A percentile compares a stretch with the other conserved stretches of the same genome.
Conservation (phyloP, 495 filamentous ascomycete genomes). For the Pyronema omphalodes region DNA sequence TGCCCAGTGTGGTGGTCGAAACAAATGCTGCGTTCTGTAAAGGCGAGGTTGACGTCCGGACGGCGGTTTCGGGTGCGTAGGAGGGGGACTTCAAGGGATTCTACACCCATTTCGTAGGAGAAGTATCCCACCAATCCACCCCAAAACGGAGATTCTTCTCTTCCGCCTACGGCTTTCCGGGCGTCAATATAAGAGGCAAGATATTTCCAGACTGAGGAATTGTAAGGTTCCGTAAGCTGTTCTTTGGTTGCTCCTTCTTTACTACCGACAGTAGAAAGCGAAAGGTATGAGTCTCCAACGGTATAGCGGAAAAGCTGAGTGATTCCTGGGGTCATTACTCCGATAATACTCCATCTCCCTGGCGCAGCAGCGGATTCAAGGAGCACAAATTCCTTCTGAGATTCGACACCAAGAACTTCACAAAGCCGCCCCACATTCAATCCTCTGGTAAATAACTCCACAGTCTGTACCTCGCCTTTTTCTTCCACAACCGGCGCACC, state of each 20-base stretch:
- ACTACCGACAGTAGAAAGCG: constrained; percentile 8
- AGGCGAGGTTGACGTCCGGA: constrained; percentile 59
- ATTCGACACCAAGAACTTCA: constrained; percentile 28
- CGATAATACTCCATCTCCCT: constrained; percentile 52
- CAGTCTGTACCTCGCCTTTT: constrained; percentile 3
- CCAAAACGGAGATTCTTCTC: constrained; percentile 45
- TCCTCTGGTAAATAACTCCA: neutral
- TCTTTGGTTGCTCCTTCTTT: constrained; percentile 16
- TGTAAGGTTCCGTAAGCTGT: constrained; percentile 24
- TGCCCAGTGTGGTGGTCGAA: constrained; percentile 48
- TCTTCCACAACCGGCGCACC: constrained; percentile 17
- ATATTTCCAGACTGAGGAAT: constrained; percentile 34
- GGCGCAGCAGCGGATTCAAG: constrained; percentile 33
- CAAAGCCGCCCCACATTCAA: constrained; percentile 8
- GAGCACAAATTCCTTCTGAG: constrained; percentile 29
- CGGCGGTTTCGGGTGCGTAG: constrained; percentile 9
- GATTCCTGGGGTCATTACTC: constrained; percentile 34
- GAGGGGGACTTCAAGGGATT: constrained; percentile 34
- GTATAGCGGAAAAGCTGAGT: constrained; percentile 35
- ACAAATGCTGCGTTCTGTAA: constrained; percentile 63
- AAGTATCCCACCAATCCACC: constrained; percentile 83
- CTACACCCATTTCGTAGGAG: constrained; percentile 70
- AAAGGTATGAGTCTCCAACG: constrained; percentile 26
- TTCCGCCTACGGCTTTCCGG: constrained; percentile 29
- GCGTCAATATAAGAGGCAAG: constrained; percentile 40